phyloP scores from a whole-genome alignment of 208 protist genomes.

The Trypanosoma cruzi region DNA sequence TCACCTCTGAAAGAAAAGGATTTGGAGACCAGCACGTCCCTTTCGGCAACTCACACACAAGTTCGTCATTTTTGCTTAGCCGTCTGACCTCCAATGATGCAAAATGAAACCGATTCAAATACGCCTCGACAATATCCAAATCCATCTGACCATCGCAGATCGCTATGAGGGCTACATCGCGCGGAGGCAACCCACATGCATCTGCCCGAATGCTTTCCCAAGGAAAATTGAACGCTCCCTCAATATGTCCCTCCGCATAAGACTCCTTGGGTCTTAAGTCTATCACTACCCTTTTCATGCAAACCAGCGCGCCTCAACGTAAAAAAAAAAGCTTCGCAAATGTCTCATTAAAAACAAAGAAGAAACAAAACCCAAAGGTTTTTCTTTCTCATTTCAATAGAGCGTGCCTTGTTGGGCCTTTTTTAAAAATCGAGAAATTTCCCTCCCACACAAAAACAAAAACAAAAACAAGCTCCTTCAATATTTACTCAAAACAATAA shows the following conservation, averaged over 20 bases:
- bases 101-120: conserved; percentile 19
- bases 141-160: conserved; percentile 24
- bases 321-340: too few species aligned
- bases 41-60: conserved; percentile 5
- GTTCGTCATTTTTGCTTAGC: background rate
- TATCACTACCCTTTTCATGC: conserved; percentile 25
- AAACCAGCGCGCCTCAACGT: too few species aligned
- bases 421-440: too few species aligned
- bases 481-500: too few species aligned
- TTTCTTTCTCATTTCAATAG: background rate
- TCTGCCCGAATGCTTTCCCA: conserved; percentile 20
- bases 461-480: too few species aligned
- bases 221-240: conserved; percentile 32
- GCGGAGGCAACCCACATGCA: conserved; percentile 28
- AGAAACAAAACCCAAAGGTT: background rate
- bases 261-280: conserved; percentile 11
- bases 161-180: conserved; percentile 19
- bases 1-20: conserved; percentile 31
- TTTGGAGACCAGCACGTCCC: conserved; percentile 40
- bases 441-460: too few species aligned
- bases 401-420: too few species aligned
- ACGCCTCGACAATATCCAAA: background rate
- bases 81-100: conserved; percentile 4
- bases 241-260: conserved; percentile 25
- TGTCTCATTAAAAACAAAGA: too few species aligned